phyloP scores from a whole-genome alignment of 1,284 basidiomycete species.

The Ustilago nuda region DNA sequence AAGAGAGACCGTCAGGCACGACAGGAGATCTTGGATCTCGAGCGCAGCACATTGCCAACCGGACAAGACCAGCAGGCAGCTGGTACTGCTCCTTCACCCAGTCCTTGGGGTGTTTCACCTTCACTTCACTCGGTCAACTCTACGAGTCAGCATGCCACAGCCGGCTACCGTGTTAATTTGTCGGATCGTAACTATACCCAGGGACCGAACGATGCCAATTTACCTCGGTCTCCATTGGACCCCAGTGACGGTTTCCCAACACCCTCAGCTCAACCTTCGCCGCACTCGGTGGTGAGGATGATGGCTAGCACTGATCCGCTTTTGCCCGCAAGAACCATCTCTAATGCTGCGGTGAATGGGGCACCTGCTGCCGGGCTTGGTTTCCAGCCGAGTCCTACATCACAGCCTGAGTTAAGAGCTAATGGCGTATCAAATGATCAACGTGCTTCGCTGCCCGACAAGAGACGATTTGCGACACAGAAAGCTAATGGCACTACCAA shows the following conservation, averaged over 20 bases:
- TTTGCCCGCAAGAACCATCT: conserved; percentile 19
- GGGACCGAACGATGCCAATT: not conserved
- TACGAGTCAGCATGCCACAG: conserved; percentile 6
- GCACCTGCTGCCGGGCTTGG: conserved; percentile 11
- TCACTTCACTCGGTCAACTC: conserved; percentile 9
- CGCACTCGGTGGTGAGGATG: conserved; percentile 34
- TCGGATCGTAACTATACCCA: not conserved
- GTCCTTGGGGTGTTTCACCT: conserved; percentile 28
- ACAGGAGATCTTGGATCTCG: conserved; percentile 17
- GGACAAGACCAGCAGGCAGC: conserved; percentile 5
- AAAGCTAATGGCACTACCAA: conserved; percentile 2
- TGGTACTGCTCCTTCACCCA: conserved; percentile 12
- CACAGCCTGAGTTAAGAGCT: not conserved
- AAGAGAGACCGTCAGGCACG: not conserved
- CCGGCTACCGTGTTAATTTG: not conserved
- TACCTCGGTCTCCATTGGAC: conserved; percentile 11
- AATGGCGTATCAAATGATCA: not conserved
- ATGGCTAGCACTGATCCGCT: conserved; percentile 46
- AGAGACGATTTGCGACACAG: not conserved
- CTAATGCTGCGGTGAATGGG: not conserved
- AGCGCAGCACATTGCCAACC: conserved; percentile 7
- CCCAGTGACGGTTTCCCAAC: conserved; percentile 18
- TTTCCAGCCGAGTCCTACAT: conserved; percentile 1
- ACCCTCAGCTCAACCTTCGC: conserved; percentile 28
- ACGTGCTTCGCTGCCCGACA: conserved; percentile 10